Conservation (phyloP, 228 moss, liverwort and hornwort genomes). For the Sphagnum fallax region DNA sequence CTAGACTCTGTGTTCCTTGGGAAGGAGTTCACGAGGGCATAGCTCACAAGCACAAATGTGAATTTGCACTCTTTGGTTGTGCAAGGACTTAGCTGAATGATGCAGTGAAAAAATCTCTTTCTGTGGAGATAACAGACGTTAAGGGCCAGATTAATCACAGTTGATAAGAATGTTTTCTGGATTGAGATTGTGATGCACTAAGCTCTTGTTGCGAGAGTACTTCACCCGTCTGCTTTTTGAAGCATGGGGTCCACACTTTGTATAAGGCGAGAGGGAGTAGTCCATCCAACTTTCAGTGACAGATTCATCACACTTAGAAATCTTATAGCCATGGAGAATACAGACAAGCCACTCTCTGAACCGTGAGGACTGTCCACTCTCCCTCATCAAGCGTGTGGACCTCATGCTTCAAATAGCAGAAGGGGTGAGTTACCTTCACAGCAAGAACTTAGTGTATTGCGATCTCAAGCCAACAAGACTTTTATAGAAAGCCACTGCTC, state of each 20-base stretch:
- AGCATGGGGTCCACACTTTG: constrained; percentile 20
- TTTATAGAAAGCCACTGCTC: constrained; percentile 9
- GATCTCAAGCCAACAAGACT: constrained; percentile 7
- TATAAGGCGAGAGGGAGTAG: background rate
- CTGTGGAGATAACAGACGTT: background rate
- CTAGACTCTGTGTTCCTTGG: too few relatives aligned
- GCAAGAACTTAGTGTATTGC: constrained; percentile 1
- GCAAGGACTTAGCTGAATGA: too few relatives aligned
- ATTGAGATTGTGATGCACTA: constrained; percentile 20
- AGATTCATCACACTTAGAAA: background rate
- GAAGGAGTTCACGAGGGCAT: too few relatives aligned
- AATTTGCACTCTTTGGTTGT: too few relatives aligned
- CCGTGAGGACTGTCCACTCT: background rate
- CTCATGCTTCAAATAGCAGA: constrained; percentile 16
- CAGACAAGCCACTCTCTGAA: background rate
- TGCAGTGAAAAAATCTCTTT: background rate
- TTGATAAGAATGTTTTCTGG: constrained; percentile 9
- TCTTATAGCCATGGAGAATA: background rate
- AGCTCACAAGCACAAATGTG: too few relatives aligned
- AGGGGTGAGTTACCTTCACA: background rate
- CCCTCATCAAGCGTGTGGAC: too few relatives aligned
- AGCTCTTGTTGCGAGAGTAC: constrained; percentile 11
- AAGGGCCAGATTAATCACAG: background rate
- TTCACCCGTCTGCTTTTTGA: constrained; percentile 15
- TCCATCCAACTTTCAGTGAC: background rate